Conservation (phyloP, 2,329 filamentous ascomycete species). For the Epichloe sibirici region DNA sequence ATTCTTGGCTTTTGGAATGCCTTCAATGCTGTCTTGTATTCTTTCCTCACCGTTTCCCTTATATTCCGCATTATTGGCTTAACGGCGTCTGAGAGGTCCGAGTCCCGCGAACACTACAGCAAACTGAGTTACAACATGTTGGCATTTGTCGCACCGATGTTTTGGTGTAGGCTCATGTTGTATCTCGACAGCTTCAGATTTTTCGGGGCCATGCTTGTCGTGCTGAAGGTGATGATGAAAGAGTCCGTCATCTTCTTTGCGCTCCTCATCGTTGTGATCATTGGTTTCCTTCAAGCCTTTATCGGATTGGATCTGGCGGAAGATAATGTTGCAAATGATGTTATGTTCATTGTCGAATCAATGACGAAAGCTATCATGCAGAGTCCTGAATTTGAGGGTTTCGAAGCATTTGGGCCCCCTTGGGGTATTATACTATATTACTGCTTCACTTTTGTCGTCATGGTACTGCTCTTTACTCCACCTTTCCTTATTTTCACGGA, state of each 20-base stretch:
- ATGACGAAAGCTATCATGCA: slow-evolving; percentile 90
- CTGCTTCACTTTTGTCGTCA: slow-evolving; percentile 93
- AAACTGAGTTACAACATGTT: slow-evolving; percentile 85
- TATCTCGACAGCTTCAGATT: slow-evolving; percentile 92
- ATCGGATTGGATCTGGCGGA: slow-evolving; percentile 81
- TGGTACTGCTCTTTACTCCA: slow-evolving; percentile 43
- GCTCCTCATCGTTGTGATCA: slow-evolving; percentile 67
- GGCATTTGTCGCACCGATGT: slow-evolving; percentile 88
- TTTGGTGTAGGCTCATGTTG: slow-evolving; percentile 84
- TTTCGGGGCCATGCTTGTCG: slow-evolving; percentile 96
- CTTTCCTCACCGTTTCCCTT: slow-evolving; percentile 66
- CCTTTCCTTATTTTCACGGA: neutral
- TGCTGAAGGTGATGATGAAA: slow-evolving; percentile 90
- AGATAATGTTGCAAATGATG: slow-evolving; percentile 54
- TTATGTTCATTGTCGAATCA: slow-evolving; percentile 60
- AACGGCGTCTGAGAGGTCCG: slow-evolving; percentile 37
- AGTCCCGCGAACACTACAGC: slow-evolving; percentile 51
- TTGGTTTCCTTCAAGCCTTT: slow-evolving; percentile 88
- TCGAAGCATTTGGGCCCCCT: slow-evolving; percentile 81
- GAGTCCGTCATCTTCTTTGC: slow-evolving; percentile 95
- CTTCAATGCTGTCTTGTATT: slow-evolving; percentile 79
- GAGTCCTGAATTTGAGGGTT: slow-evolving; percentile 77
- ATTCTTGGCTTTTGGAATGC: slow-evolving; percentile 97
- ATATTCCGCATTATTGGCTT: slow-evolving; percentile 69
- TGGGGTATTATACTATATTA: slow-evolving; percentile 96